Evolutionary conservation across 768 basidiomycete species (phyloP), one percentile per base, ranked within the genome.

Genomic region (Lactifluus echinatus): DNA sequence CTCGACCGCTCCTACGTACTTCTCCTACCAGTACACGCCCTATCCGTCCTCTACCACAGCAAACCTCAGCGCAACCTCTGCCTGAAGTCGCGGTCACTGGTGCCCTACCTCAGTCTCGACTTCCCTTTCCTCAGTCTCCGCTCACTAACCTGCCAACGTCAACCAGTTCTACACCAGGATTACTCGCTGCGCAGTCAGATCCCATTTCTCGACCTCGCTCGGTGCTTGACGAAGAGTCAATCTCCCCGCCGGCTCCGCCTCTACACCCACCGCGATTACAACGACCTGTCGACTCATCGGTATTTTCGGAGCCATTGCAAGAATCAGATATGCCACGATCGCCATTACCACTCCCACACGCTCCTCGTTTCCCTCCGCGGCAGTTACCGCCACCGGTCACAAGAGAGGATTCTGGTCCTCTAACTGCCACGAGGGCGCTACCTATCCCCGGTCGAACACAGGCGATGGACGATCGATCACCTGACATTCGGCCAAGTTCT

Each of bases 301-400:
- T 63, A n/a, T 63, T 63, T 51, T 63, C 62, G 17, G 59, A 63
- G 51, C 62, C 62, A 1, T 28, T 63, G 51, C 62, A 71, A 12
- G 74, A 75, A 23, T 66, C 68, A 53, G 76, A 78, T 29, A 66
- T 66, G 31, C 59, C 65, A 45, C 74, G 71, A 6, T 77, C 75
- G 3, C 75, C 74, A 19, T 73, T 75, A 46, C 70, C 74, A 6
- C 57, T 69, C 23, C 72, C 70, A n/a, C 64, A 67, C 10, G 50
- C 63, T 31, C 64, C 65, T n/a, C 59, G 59, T 34, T 53, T 47
- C 34, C 50, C 31, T 21, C 45, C 59, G 42, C 60, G 60, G 29
- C 64, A 59, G 46, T 26, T 64, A 23, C 58, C 60, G 10, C 50
- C 60, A 26, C 28, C 60, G 8, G 23, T 61, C 28, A 50, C 60